phyloP scores from a whole-genome alignment of 768 basidiomycete species.

The Kwoniella sp. region DNA sequence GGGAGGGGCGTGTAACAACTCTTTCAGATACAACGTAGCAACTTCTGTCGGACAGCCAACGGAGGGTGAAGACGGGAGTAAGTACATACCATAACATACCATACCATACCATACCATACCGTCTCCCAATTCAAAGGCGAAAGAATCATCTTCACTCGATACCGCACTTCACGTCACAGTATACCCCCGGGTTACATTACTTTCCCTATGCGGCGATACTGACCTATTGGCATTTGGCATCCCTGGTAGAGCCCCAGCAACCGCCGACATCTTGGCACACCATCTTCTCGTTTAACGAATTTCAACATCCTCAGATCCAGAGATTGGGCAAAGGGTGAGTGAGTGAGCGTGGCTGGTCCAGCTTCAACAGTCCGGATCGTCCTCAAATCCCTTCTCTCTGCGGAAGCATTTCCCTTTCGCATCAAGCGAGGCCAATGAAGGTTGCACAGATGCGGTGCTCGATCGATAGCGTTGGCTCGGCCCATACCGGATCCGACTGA shows the following conservation, averaged over 20 bases:
- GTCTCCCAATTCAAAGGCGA: no score
- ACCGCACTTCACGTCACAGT: no score
- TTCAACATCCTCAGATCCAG: conserved; percentile 21
- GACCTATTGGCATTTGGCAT: background rate
- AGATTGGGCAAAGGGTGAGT: conserved; percentile 42
- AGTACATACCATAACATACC: no score
- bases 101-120: no score
- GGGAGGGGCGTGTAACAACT: no score
- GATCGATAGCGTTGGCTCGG: conserved; percentile 19
- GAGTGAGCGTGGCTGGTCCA: no score
- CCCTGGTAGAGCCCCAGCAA: conserved; percentile 15
- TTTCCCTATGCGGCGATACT: background rate
- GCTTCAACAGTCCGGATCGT: no score
- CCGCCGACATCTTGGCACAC: conserved; percentile 42
- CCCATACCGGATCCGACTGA: background rate
- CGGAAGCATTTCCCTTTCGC: no score
- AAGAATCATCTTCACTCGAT: no score
- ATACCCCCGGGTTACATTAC: background rate
- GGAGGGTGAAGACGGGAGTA: conserved; percentile 23
- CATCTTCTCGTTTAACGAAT: conserved; percentile 44
- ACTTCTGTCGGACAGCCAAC: conserved; percentile 26
- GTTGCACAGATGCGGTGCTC: background rate
- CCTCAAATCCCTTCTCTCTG: no score
- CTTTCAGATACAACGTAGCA: conserved; percentile 43
- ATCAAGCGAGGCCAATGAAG: background rate